Evolutionary conservation across 2,329 filamentous ascomycete genomes (phyloP).

Genomic region (Chaetomium sp.): DNA sequence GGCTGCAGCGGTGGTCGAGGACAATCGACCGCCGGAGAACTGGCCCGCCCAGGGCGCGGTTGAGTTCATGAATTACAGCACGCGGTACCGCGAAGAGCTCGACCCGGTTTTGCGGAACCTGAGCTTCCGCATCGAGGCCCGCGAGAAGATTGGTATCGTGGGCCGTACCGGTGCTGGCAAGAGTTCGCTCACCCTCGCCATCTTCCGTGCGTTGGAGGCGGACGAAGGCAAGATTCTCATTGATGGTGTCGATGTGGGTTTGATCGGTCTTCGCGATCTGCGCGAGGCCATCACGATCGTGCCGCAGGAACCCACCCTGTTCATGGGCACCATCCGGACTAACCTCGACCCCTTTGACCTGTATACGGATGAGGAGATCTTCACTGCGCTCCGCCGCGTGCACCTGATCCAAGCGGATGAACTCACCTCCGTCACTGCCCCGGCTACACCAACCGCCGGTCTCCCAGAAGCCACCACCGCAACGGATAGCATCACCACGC

Average conservation of each 20-base stretch:
- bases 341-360: conserved; percentile 89
- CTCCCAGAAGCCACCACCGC: conserved; percentile 15
- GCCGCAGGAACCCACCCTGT: conserved; percentile 91
- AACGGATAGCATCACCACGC: conserved; percentile 1
- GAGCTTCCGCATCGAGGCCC: conserved; percentile 76
- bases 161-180: conserved; percentile 94
- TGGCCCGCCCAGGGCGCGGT: conserved; percentile 86
- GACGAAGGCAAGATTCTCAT: conserved; percentile 85
- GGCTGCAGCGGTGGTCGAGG: conserved; percentile 67
- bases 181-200: conserved; percentile 84
- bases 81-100: conserved; percentile 79
- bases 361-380: conserved; percentile 88
- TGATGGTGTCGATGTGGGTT: conserved; percentile 82
- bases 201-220: conserved; percentile 91
- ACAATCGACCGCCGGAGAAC: conserved; percentile 66
- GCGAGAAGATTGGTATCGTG: conserved; percentile 93
- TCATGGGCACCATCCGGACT: conserved; percentile 82
- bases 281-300: conserved; percentile 95
- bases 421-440: conserved; percentile 22
- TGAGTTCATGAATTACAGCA: conserved; percentile 83
- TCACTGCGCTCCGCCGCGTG: conserved; percentile 76
- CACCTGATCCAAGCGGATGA: conserved; percentile 70
- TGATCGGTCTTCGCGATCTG: conserved; percentile 87
- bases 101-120: conserved; percentile 80
- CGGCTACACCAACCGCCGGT: conserved; percentile 18